Percentiles rank a stretch among this genome's conserved stretches.
Evolutionary conservation across 2,329 filamentous ascomycete genomes (phyloP).

Genomic region (Scedosporium minutisporum): DNA sequence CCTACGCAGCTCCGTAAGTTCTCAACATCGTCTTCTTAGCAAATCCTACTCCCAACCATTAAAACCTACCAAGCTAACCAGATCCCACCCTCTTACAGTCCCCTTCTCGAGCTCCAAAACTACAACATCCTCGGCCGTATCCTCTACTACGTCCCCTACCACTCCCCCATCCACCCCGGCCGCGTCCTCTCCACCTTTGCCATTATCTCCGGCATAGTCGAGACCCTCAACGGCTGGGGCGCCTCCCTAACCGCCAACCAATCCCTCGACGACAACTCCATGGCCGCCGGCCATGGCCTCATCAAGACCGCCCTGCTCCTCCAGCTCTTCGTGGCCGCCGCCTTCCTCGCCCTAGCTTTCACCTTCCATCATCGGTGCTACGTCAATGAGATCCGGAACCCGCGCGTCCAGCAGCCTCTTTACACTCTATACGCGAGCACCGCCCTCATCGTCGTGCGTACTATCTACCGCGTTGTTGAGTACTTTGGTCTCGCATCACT

Average conservation of each 20-base stretch:
- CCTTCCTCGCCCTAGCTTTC: conserved; percentile 38
- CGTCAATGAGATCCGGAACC: conserved; percentile 22
- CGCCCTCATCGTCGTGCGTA: conserved; percentile 39
- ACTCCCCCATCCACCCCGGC: conserved; percentile 40
- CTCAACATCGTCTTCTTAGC: not conserved
- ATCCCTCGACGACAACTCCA: conserved; percentile 24
- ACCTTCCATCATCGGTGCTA: conserved; percentile 38
- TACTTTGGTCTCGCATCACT: conserved; percentile 42
- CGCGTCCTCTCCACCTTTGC: conserved; percentile 37
- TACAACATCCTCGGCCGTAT: conserved; percentile 52
- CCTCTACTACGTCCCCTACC: conserved; percentile 50
- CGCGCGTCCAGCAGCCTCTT: conserved; percentile 26
- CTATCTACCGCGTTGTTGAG: conserved; percentile 49
- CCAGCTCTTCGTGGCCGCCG: conserved; percentile 41
- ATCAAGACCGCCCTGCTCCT: conserved; percentile 41
- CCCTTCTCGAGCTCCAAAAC: conserved; percentile 50
- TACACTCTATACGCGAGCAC: conserved; percentile 42
- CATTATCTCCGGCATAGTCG: conserved; percentile 35
- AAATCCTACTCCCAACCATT: not conserved
- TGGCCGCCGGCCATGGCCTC: conserved; percentile 32
- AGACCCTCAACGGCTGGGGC: conserved; percentile 26
- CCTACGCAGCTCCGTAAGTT: conserved; percentile 24
- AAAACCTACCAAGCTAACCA: not conserved
- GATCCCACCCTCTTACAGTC: conserved; percentile 21
- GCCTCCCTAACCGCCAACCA: conserved; percentile 38